These are phyloP conservation scores for Podospora bellae-mahoneyi DNA, from an alignment of 495 filamentous ascomycete genomes.

Conservation along the genomic window DNA sequence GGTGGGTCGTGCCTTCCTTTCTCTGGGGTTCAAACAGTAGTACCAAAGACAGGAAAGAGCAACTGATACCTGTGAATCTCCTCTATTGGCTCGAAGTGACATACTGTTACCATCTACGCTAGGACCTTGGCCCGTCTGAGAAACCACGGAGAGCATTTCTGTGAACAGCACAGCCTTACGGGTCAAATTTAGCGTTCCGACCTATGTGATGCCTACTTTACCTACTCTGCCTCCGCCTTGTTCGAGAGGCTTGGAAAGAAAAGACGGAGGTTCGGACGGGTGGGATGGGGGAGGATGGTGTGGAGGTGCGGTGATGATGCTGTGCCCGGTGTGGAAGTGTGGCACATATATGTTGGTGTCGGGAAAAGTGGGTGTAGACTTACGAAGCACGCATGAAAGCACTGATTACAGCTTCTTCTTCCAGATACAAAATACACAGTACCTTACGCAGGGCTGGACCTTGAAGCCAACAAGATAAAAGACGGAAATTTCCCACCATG, in stretches of 20 bases:
- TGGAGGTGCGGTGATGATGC: neutral
- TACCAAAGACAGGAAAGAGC: too few relatives aligned
- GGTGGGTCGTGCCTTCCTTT: too few relatives aligned
- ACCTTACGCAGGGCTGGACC: too few relatives aligned
- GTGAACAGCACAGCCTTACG: too few relatives aligned
- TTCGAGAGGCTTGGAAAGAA: neutral
- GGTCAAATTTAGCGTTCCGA: neutral
- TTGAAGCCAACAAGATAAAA: too few relatives aligned
- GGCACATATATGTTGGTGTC: neutral
- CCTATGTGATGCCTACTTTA: neutral
- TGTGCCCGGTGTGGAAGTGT: neutral
- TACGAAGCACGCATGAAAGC: neutral
- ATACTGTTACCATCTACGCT: too few relatives aligned
- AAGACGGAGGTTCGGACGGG: neutral
- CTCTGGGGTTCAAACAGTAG: too few relatives aligned
- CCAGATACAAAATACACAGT: neutral
- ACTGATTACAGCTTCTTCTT: neutral
- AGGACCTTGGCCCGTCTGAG: too few relatives aligned
- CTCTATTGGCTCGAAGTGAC: too few relatives aligned
- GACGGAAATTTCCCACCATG: too few relatives aligned
- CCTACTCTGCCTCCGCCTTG: neutral
- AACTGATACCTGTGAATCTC: too few relatives aligned
- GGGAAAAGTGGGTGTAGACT: neutral
- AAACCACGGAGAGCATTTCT: too few relatives aligned
- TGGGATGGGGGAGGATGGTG: neutral